Evolutionary conservation across 805 yeast species (phyloP).

Genomic region (Ogataea wickerhamii): DNA sequence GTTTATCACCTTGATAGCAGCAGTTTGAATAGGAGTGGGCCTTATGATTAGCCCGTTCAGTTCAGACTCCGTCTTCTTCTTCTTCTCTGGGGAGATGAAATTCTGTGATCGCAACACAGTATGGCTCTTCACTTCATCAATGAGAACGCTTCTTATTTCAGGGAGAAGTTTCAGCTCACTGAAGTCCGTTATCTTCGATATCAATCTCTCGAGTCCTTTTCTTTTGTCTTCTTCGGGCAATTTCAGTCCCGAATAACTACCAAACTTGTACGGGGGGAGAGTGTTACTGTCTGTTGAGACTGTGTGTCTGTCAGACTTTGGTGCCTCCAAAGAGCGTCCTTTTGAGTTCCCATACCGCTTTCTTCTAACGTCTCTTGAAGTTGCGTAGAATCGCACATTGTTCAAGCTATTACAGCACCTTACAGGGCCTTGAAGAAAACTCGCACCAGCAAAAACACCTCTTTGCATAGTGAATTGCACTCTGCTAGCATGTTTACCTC

Average conservation of each 20-base stretch:
- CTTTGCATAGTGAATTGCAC: too few species aligned
- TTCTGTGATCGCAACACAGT: constrained; percentile 40
- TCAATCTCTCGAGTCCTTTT: constrained; percentile 36
- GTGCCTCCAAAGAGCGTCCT: constrained; percentile 2
- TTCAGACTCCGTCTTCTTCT: constrained; percentile 31
- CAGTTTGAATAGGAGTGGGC: constrained; percentile 81
- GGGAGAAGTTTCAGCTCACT: constrained; percentile 66
- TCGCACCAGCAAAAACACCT: too few species aligned
- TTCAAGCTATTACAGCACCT: too few species aligned
- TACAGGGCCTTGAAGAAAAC: too few species aligned
- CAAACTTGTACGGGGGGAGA: constrained; percentile 38
- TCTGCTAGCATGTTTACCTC: too few species aligned
- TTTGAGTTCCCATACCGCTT: constrained; percentile 9
- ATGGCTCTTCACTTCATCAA: constrained; percentile 47
- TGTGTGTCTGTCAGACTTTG: background rate
- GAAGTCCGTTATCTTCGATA: constrained; percentile 57
- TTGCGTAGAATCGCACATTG: background rate
- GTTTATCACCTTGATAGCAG: constrained; percentile 60
- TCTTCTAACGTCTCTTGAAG: background rate
- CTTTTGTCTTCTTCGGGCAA: constrained; percentile 35
- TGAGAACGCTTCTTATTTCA: constrained; percentile 57
- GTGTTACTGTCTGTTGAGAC: constrained; percentile 8
- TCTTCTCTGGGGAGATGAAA: constrained; percentile 25
- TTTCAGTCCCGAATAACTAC: constrained; percentile 46
- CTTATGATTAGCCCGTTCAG: constrained; percentile 37